phyloP scores from a whole-genome alignment of 2,329 filamentous ascomycete genomes.

The Fusarium robinianum region DNA sequence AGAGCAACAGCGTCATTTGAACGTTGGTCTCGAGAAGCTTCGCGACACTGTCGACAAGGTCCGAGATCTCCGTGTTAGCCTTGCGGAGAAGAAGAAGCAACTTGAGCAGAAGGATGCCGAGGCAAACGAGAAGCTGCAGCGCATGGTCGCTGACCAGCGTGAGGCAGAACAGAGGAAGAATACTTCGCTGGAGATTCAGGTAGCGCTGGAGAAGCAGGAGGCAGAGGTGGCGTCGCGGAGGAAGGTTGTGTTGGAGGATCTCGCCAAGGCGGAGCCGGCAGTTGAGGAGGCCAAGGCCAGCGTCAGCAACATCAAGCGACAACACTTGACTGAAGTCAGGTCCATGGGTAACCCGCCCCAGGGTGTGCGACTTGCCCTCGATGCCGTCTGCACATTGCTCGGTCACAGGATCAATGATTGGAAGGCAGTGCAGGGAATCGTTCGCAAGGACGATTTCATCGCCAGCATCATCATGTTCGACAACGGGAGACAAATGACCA shows the following conservation, averaged over 20 bases:
- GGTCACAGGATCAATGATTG: constrained; percentile 89
- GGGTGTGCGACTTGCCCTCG: constrained; percentile 88
- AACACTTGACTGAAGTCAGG: constrained; percentile 95
- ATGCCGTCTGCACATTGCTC: constrained; percentile 94
- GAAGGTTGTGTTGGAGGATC: constrained; percentile 83
- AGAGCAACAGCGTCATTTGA: constrained; percentile 97
- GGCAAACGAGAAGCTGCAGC: constrained; percentile 95
- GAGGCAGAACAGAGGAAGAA: constrained; percentile 92
- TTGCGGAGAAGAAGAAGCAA: constrained; percentile 93
- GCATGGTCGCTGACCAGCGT: constrained; percentile 94
- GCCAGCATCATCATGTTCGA: constrained; percentile 97
- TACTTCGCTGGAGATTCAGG: constrained; percentile 86
- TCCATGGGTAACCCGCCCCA: constrained; percentile 93
- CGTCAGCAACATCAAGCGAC: constrained; percentile 97
- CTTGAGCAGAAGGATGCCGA: constrained; percentile 92
- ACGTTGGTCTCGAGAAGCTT: constrained; percentile 96
- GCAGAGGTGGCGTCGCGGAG: constrained; percentile 80
- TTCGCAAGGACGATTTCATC: constrained; percentile 95
- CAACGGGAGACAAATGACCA: constrained; percentile 94
- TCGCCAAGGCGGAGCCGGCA: constrained; percentile 90
- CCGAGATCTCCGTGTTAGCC: constrained; percentile 82
- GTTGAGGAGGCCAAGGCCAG: constrained; percentile 92
- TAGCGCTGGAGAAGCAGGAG: constrained; percentile 85
- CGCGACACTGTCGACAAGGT: constrained; percentile 98
- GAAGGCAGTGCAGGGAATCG: constrained; percentile 87